Percentiles rank a stretch among this genome's conserved stretches.
Conservation (phyloP, 2,329 filamentous ascomycete genomes). For the Penicillium oxalicum region DNA sequence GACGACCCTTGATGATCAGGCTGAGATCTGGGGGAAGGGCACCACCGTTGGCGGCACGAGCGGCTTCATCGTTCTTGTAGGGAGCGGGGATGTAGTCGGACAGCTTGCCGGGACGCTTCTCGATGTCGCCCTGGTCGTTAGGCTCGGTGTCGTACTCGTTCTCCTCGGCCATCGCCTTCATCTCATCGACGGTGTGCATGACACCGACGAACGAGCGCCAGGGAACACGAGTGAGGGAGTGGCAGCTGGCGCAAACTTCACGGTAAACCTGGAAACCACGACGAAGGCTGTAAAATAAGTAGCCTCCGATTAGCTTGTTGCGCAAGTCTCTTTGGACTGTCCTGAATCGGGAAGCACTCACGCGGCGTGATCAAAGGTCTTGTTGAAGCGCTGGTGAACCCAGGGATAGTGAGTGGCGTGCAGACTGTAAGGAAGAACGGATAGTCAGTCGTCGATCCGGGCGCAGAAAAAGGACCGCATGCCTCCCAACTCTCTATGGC, state of each 20-base stretch:
- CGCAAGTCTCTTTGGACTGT: constrained; percentile 9
- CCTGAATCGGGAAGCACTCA: constrained; percentile 50
- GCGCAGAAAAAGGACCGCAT: constrained; percentile 15
- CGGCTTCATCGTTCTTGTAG: constrained; percentile 99
- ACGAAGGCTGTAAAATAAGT: constrained; percentile 63
- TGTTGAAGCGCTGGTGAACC: constrained; percentile 86
- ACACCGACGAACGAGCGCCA: constrained; percentile 88
- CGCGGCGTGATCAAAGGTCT: constrained; percentile 96
- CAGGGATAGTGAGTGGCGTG: constrained; percentile 90
- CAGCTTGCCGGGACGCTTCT: constrained; percentile 97
- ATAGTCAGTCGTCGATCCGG: constrained; percentile 20
- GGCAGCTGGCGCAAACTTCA: constrained; percentile 96
- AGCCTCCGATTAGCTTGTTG: constrained; percentile 15
- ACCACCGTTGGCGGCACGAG: constrained; percentile 96
- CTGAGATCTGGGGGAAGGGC: constrained; percentile 95
- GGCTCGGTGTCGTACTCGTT: constrained; percentile 98
- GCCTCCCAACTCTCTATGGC: constrained; percentile 22
- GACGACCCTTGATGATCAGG: constrained; percentile 93
- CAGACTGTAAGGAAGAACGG: constrained; percentile 55
- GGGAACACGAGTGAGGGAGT: constrained; percentile 89
- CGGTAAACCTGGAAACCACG: constrained; percentile 99
- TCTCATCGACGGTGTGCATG: constrained; percentile 93
- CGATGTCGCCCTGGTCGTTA: constrained; percentile 95
- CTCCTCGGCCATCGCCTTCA: constrained; percentile 94
- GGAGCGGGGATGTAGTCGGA: constrained; percentile 92